Percentiles rank a stretch among this genome's conserved stretches.
Conservation (phyloP, 352 stramenopile species). For the Pythium aristosporum region DNA sequence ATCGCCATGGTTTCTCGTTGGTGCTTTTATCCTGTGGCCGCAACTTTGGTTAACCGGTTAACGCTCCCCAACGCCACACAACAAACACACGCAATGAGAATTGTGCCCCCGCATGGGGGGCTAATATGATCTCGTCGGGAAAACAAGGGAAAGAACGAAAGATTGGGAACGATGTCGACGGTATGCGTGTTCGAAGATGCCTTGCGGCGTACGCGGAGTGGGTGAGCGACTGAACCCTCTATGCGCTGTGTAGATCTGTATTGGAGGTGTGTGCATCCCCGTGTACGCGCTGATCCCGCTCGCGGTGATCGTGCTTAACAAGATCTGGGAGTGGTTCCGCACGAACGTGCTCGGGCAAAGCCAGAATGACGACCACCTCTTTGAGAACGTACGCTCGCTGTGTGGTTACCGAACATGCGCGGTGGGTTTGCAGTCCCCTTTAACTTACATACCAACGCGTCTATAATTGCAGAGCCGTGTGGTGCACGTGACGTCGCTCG, state of each 20-base stretch:
- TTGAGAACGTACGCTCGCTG: slow-evolving; percentile 24
- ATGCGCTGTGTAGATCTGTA: slow-evolving; percentile 60
- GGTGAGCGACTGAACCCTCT: not conserved
- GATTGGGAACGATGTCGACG: slow-evolving; percentile 27
- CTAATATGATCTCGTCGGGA: not conserved
- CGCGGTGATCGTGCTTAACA: slow-evolving; percentile 67
- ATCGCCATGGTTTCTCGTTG: slow-evolving; percentile 49
- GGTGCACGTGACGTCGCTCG: slow-evolving; percentile 63
- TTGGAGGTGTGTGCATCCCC: slow-evolving; percentile 75
- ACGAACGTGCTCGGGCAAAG: slow-evolving; percentile 60
- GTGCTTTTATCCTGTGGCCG: slow-evolving; percentile 6
- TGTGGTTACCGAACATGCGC: not conserved
- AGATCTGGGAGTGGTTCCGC: slow-evolving; percentile 68
- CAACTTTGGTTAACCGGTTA: slow-evolving; percentile 19
- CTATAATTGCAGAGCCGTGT: slow-evolving; percentile 45
- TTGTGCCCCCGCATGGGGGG: slow-evolving; percentile 7
- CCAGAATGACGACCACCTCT: slow-evolving; percentile 44
- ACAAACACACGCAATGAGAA: not conserved
- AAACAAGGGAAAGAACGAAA: not conserved
- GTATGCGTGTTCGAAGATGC: slow-evolving; percentile 2
- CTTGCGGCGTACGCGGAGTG: not conserved
- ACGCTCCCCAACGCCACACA: slow-evolving; percentile 17
- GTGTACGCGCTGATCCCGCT: slow-evolving; percentile 75
- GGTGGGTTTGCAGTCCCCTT: not conserved
- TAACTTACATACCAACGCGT: not conserved